Evolutionary conservation across 768 basidiomycete species (phyloP), one percentile per base, ranked within the genome.

Genomic region (Obba rivulosa): DNA sequence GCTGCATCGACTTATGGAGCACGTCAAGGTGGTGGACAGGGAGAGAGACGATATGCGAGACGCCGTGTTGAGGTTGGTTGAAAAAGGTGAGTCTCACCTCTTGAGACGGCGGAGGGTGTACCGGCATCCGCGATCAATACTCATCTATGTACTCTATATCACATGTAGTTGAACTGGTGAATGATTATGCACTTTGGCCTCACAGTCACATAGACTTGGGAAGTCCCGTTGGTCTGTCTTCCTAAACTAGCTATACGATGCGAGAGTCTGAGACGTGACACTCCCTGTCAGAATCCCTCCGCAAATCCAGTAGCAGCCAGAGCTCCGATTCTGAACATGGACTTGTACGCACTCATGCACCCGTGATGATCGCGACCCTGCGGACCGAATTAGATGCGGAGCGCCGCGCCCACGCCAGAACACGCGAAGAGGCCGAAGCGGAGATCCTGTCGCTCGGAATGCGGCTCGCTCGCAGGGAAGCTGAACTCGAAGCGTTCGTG

Each of bases 31-130:
- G 2, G 60, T 67, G 4, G 75, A 81, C 59, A 56, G 59, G 2
- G 79, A 83, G 53, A 66, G 63, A 48, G 77, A 82, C 57, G 76
- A 80, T 46, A 56, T 82, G 57, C 69, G 74, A 53, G 77, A 79
- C 37, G 76, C 73, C 5, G 77, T 84, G 1, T 54, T 70, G 42
- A 61, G 72, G 43, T 58, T 84, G 35, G 70, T 80, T n/a, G 70
- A 80, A 61, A 81, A 79, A 78, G 77, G 83, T 83, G 55, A 35
- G 77, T 66, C 17, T 21, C 16, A 28, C 23, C 4, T 10, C 9
- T 20, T 23, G 3, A 16, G 5, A 10, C 14, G 24, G 37, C 24
- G 23, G 25, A 8, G 7, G 34, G 11, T n/a, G 35, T 53, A 41
- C 24, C 20, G 36, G 8, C 24, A 21, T 40, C 51, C 45, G 17